Evolutionary conservation across 2,329 filamentous ascomycete genomes (phyloP), one percentile per base, ranked within the genome.

Genomic region (Xylaria multiplex): DNA sequence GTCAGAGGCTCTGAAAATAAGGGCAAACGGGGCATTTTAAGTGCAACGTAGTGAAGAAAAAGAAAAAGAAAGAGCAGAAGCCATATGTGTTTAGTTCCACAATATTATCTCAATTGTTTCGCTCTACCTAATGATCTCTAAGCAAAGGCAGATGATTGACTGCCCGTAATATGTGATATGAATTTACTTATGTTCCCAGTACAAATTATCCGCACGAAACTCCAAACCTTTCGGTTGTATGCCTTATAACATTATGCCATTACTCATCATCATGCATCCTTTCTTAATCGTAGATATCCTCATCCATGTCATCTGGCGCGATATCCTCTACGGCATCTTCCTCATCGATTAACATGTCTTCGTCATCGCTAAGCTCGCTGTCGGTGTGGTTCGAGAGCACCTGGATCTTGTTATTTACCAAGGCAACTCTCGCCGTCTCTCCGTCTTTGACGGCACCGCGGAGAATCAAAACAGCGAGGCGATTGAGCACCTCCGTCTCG

Each of bases 401-500:
- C 2, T 88, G 82, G 65, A 98, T 90, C 78, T 92, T 92, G 52
- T 92, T 92, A 69, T 93, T 88, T 35, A 91, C 86, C 67, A 98
- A 84, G 52, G 92, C 89, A 27, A 98, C 93, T 30, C 87, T 84
- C 1, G 96, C 96, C 1, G 80, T 81, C 82, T 99, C 96, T 49
- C 94, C 94, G 71, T 99, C 95, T 72, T 86, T 88, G 77, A 99
- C 90, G 61, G 87, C 89, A 69, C 93, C 93, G 69, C 93, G 88
- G 27, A 99, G 85, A 69, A 99, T 96, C 69, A 98, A 86, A 46
- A 99, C 92, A 1, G 96, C 96, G 69, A 99, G 83, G 56, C 90
- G 90, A 81, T 99, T 99, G 74, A 99, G 88, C 2, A 99, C 93
- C 80, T 99, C 96, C 81, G 96, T 96, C 83, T 99, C 96, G 73